phyloP scores from a whole-genome alignment of 257 asterid genomes.

The Fraxinus cuspidata region DNA sequence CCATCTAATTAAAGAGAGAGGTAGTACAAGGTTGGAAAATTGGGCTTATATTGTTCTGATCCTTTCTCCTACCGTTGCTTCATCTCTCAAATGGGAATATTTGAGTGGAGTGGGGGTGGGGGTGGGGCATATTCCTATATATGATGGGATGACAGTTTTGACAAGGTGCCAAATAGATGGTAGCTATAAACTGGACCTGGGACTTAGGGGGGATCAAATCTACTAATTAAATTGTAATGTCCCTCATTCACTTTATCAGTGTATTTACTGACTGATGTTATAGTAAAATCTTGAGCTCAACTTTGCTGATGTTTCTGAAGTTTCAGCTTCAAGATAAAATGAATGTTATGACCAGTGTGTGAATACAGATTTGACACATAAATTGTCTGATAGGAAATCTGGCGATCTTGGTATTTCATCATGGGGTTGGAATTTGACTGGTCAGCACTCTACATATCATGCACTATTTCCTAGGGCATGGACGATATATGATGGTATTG shows the following conservation, averaged over 20 bases:
- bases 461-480: conserved; percentile 97
- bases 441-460: conserved; percentile 97
- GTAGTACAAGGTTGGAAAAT: background rate
- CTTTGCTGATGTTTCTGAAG: background rate
- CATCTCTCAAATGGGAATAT: background rate
- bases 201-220: no score
- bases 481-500: conserved; percentile 91
- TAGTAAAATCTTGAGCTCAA: background rate
- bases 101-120: background rate
- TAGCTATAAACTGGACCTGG: no score
- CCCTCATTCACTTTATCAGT: background rate
- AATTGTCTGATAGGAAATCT: conserved; percentile 58
- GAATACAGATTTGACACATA: conserved; percentile 7
- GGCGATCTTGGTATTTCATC: conserved; percentile 91
- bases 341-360: background rate
- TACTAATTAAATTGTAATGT: no score
- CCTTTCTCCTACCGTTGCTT: background rate
- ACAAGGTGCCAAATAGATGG: no score
- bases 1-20: background rate
- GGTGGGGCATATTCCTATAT: background rate
- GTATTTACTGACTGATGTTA: background rate
- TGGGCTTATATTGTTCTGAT: background rate
- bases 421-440: conserved; percentile 98
- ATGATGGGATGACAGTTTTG: no score
- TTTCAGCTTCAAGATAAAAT: conserved; percentile 18